Conservation (phyloP, 2,329 filamentous ascomycete species). For the Tolypocladium ophioglossoides region DNA sequence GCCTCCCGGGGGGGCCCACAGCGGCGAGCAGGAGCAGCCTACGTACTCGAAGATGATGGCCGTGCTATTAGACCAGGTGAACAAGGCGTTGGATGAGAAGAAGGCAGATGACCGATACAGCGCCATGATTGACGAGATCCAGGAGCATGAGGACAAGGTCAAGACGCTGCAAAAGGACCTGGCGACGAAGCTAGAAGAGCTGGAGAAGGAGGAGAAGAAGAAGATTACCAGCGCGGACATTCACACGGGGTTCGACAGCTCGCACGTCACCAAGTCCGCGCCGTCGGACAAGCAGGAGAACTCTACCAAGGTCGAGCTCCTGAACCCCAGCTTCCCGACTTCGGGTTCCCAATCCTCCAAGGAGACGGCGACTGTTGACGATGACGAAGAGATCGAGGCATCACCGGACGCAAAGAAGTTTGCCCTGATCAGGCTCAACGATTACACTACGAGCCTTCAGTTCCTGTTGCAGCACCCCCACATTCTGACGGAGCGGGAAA, state of each 20-base stretch:
- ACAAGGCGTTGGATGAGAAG: conserved; percentile 70
- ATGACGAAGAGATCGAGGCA: conserved; percentile 65
- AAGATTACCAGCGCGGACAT: conserved; percentile 93
- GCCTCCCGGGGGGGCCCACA: conserved; percentile 69
- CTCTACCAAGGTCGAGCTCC: conserved; percentile 53
- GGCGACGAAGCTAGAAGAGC: conserved; percentile 59
- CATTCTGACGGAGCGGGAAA: conserved; percentile 75
- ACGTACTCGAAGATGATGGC: conserved; percentile 97
- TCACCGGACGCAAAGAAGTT: conserved; percentile 73
- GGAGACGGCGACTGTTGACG: conserved; percentile 33
- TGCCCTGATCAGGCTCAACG: conserved; percentile 62
- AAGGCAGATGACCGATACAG: conserved; percentile 57
- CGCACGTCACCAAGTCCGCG: conserved; percentile 59
- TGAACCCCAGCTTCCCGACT: conserved; percentile 52
- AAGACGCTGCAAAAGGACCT: conserved; percentile 67
- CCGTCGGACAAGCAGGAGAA: conserved; percentile 35
- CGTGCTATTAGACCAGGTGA: conserved; percentile 89
- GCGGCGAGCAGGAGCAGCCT: conserved; percentile 61
- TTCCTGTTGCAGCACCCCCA: conserved; percentile 73
- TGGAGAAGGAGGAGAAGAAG: conserved; percentile 73
- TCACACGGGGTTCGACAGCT: conserved; percentile 84
- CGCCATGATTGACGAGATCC: conserved; percentile 69
- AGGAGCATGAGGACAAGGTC: conserved; percentile 68
- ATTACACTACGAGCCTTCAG: conserved; percentile 62
- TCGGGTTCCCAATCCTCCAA: conserved; percentile 3